Percentiles rank a stretch among this genome's conserved stretches.
Conservation (phyloP, 768 basidiomycete species). For the Gymnopilus junonius region DNA sequence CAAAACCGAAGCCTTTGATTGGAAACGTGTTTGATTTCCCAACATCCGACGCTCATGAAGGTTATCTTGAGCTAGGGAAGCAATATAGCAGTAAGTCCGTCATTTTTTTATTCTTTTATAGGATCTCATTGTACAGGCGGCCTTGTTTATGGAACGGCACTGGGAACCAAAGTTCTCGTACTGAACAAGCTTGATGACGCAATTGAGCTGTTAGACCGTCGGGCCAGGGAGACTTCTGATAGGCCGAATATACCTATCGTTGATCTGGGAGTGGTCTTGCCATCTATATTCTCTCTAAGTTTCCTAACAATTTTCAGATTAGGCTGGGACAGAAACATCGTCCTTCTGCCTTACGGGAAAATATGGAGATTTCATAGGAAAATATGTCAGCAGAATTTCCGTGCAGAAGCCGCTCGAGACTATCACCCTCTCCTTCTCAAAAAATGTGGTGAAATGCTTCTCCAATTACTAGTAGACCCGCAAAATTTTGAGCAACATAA, state of each 20-base stretch:
- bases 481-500: not conserved
- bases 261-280: constrained; percentile 6
- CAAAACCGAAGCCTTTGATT: constrained; percentile 29
- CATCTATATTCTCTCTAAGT: not conserved
- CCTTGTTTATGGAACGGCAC: constrained; percentile 23
- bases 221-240: constrained; percentile 49
- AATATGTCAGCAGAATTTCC: constrained; percentile 1
- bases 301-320: constrained; percentile 15
- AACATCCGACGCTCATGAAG: not conserved
- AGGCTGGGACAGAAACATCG: constrained; percentile 40
- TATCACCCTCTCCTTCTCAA: not conserved
- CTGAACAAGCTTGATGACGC: constrained; percentile 28
- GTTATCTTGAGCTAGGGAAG: constrained; percentile 13
- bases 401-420: not conserved
- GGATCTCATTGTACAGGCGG: too few species aligned
- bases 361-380: constrained; percentile 31
- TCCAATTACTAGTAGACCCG: not conserved
- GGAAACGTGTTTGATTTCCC: constrained; percentile 24
- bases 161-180: constrained; percentile 30
- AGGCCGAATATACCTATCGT: constrained; percentile 37
- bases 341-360: constrained; percentile 36
- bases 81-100: constrained; percentile 19
- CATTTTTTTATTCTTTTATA: too few species aligned
- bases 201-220: constrained; percentile 40
- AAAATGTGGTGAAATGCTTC: not conserved